Evolutionary conservation across 1,284 basidiomycete species (phyloP).

Genomic region (Rhodotorula sp.): DNA sequence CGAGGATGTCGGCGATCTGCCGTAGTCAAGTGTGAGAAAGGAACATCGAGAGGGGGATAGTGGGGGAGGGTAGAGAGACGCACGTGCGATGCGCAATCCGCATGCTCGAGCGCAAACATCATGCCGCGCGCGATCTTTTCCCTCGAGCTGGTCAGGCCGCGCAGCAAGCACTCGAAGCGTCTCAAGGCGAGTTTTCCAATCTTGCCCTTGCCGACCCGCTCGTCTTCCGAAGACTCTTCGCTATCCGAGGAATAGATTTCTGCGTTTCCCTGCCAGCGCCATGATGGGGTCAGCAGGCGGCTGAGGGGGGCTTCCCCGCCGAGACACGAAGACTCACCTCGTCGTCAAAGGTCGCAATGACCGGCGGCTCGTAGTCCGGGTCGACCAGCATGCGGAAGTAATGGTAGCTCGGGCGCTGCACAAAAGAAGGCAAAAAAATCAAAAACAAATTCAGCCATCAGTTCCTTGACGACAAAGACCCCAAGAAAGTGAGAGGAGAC

Average conservation of each 20-base stretch:
- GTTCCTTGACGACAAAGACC: not conserved
- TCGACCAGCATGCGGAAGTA: conserved; percentile 75
- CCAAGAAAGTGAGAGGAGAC: conserved; percentile 40
- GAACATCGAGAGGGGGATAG: conserved; percentile 76
- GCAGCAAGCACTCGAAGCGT: conserved; percentile 84
- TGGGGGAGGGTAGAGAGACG: conserved; percentile 50
- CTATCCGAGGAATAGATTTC: conserved; percentile 93
- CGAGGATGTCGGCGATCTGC: conserved; percentile 81
- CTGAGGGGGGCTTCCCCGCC: not conserved
- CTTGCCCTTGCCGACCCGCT: conserved; percentile 52
- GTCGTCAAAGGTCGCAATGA: conserved; percentile 73
- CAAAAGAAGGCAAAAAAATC: not conserved
- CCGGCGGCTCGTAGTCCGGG: conserved; percentile 57
- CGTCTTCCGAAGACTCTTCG: conserved; percentile 86
- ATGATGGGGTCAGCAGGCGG: no score
- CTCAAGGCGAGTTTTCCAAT: conserved; percentile 73
- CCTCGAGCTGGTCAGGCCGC: conserved; percentile 76
- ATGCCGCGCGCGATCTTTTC: conserved; percentile 91
- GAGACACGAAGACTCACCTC: conserved; percentile 58
- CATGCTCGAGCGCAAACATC: conserved; percentile 91
- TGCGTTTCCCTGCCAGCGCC: conserved; percentile 68
- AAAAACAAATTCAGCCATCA: conserved; percentile 8
- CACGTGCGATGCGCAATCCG: conserved; percentile 66
- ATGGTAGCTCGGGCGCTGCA: conserved; percentile 72
- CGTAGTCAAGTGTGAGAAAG: conserved; percentile 47